Evolutionary conservation across 148 eudicot genomes (phyloP).

Genomic region (Hydrangea macrophylla): DNA sequence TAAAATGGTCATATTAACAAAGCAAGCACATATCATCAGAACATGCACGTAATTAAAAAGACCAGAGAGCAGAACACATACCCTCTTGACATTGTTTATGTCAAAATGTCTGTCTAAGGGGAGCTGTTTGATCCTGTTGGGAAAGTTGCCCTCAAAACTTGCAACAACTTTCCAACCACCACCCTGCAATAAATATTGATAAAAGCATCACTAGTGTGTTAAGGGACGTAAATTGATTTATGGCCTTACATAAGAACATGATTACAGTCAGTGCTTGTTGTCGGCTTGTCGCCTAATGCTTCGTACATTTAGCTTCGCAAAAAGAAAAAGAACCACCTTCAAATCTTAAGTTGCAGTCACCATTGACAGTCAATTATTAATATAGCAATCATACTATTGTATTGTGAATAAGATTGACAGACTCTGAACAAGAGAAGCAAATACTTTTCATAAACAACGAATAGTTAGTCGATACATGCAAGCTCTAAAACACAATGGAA

Average conservation of each 20-base stretch:
- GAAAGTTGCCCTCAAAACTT: constrained; percentile 95
- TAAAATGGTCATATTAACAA: constrained; percentile 12
- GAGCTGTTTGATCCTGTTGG: constrained; percentile 93
- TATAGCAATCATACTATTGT: background rate
- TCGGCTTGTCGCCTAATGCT: no score
- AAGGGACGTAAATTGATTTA: background rate
- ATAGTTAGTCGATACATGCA: no score
- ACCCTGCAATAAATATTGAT: constrained; percentile 52
- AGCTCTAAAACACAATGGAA: no score
- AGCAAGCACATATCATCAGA: background rate
- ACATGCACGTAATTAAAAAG: background rate
- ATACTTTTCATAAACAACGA: no score
- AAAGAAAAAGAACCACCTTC: no score
- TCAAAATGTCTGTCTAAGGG: constrained; percentile 97
- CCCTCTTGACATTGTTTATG: constrained; percentile 94
- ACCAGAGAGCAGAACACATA: constrained; percentile 18
- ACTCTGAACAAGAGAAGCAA: background rate
- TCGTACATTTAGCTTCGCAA: no score
- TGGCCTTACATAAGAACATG: background rate
- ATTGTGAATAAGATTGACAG: background rate
- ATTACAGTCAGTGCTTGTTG: no score
- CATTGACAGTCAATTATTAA: background rate
- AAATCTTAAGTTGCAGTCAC: no score
- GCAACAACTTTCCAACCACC: constrained; percentile 95
- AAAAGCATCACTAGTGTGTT: constrained; percentile 4